phyloP scores from a whole-genome alignment of 306 rosid genomes.

The Carpinus viminea region DNA sequence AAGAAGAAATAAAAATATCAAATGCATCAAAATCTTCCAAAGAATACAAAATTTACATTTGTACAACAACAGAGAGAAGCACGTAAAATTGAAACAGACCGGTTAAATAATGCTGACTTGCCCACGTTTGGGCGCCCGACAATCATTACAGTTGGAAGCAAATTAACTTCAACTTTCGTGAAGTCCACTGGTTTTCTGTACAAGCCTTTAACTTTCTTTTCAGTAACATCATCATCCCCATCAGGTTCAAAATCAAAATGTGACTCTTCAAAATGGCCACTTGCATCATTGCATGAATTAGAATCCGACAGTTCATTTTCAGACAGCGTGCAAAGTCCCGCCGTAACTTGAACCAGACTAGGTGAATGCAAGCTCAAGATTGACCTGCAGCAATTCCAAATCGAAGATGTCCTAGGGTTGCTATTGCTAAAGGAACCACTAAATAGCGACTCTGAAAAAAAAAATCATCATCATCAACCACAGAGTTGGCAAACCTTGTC shows the following conservation, averaged over 20 bases:
- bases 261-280: constrained; percentile 9
- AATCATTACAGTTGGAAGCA: constrained; percentile 61
- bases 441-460: constrained; percentile 12
- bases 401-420: neutral
- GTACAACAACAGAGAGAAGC: neutral
- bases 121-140: constrained; percentile 80
- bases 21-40: neutral
- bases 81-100: constrained; percentile 37
- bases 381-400: constrained; percentile 2
- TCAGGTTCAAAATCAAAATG: constrained; percentile 5
- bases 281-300: constrained; percentile 7
- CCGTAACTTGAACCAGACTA: constrained; percentile 1
- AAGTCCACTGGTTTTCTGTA: constrained; percentile 48
- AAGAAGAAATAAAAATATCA: neutral
- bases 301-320: constrained; percentile 18
- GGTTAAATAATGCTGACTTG: constrained; percentile 71
- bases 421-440: neutral
- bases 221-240: neutral
- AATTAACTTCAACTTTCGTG: constrained; percentile 51
- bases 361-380: constrained; percentile 10
- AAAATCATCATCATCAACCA: constrained; percentile 6
- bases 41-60: neutral
- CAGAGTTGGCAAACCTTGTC: neutral
- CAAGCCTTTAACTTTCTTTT: constrained; percentile 2
- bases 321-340: constrained; percentile 23